Evolutionary conservation across 192 early-diverging fungal species (phyloP).

Genomic region (Dissophora globulifera): DNA sequence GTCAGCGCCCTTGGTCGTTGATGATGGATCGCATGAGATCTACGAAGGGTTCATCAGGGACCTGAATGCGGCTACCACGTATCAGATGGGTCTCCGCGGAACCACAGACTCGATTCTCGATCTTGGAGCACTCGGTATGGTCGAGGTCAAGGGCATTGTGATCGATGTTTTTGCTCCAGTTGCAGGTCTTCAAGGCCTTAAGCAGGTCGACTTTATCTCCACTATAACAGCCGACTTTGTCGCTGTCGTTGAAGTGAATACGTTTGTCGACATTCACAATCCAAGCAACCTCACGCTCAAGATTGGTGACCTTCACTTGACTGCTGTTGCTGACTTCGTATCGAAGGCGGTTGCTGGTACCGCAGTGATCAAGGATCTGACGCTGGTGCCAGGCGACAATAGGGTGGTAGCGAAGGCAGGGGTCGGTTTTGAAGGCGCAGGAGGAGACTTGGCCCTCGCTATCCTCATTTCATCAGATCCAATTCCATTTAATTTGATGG

Average conservation of each 20-base stretch:
- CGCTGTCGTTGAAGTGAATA: neutral
- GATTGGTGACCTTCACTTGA: slow-evolving; percentile 16
- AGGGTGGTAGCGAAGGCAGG: no score
- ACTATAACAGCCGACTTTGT: neutral
- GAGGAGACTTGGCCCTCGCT: no score
- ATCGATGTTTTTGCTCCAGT: slow-evolving; percentile 50
- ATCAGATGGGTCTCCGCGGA: slow-evolving; percentile 56
- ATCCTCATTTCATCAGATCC: no score
- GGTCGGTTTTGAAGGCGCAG: no score
- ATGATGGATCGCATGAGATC: slow-evolving; percentile 36
- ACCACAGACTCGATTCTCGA: slow-evolving; percentile 53
- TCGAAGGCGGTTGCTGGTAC: neutral
- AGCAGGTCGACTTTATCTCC: slow-evolving; percentile 12
- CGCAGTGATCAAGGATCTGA: neutral
- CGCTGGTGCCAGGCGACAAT: slow-evolving; percentile 20
- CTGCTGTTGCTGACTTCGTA: neutral
- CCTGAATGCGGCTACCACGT: slow-evolving; percentile 47
- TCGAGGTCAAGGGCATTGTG: slow-evolving; percentile 50
- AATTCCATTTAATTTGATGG: no score
- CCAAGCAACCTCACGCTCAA: slow-evolving; percentile 44
- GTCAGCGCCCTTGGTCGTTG: slow-evolving; percentile 42
- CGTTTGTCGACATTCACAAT: slow-evolving; percentile 24
- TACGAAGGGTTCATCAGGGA: slow-evolving; percentile 59
- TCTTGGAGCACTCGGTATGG: slow-evolving; percentile 45
- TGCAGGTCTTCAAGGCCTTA: slow-evolving; percentile 35